Conservation (phyloP, 306 rosid species). For the Argentina anserina region DNA sequence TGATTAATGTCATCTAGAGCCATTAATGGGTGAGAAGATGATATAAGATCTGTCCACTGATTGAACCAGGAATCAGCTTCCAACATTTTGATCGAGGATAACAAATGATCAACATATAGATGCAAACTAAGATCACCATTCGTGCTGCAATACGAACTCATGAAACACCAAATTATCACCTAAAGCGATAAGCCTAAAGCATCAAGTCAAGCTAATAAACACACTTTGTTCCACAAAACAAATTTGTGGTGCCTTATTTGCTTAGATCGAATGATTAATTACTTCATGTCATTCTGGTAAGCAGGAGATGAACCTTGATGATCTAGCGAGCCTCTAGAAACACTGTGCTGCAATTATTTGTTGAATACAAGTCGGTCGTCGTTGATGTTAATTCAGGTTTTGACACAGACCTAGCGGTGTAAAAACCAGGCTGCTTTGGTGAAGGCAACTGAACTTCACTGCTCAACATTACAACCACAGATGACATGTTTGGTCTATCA, state of each 20-base stretch:
- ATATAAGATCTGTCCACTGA: no score
- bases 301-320: not conserved
- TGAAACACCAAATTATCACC: not conserved
- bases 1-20: not conserved
- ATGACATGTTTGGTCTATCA: slow-evolving; percentile 30
- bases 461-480: slow-evolving; percentile 21
- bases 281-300: not conserved
- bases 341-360: not conserved
- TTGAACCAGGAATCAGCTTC: no score
- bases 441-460: slow-evolving; percentile 16
- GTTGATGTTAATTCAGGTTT: not conserved
- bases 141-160: not conserved
- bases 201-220: not conserved
- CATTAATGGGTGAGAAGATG: no score
- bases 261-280: not conserved
- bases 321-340: not conserved
- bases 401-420: not conserved
- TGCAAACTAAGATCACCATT: no score
- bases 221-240: not conserved
- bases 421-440: slow-evolving; percentile 21
- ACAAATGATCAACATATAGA: no score
- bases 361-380: not conserved
- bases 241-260: not conserved
- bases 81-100: no score
- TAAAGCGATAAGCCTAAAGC: no score